phyloP scores from a whole-genome alignment of 345 rosid genomes.

The Populus nigra region DNA sequence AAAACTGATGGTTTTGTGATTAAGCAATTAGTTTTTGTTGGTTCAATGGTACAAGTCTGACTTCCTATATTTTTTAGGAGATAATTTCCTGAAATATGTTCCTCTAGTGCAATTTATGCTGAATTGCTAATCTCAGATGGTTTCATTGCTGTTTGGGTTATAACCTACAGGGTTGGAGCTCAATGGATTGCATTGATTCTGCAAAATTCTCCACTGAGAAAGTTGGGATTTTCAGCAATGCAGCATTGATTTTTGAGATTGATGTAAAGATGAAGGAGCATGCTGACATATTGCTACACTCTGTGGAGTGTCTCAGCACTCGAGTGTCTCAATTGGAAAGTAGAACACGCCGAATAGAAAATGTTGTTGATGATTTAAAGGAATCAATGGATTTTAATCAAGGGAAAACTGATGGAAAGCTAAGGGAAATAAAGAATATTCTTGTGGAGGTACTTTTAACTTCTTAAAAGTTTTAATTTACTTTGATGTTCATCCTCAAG shows the following conservation, averaged over 20 bases:
- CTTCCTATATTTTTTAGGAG: not conserved
- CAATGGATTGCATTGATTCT: slow-evolving; percentile 19
- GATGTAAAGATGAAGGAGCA: slow-evolving; percentile 48
- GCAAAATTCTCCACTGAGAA: slow-evolving; percentile 10
- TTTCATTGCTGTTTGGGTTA: not conserved
- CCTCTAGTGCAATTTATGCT: not conserved
- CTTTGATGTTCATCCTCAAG: not conserved
- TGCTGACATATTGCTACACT: slow-evolving; percentile 34
- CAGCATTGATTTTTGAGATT: slow-evolving; percentile 37
- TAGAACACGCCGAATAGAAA: slow-evolving; percentile 38
- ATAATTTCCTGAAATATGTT: not conserved
- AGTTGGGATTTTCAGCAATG: slow-evolving; percentile 18
- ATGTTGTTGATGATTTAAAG: slow-evolving; percentile 43
- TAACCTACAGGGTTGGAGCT: slow-evolving; percentile 25
- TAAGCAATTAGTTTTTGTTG: not conserved
- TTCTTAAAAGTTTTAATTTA: not conserved
- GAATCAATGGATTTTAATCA: slow-evolving; percentile 39
- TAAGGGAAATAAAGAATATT: slow-evolving; percentile 45
- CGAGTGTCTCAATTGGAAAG: slow-evolving; percentile 50
- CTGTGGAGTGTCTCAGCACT: slow-evolving; percentile 43
- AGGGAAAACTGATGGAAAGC: slow-evolving; percentile 45
- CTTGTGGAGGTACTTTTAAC: slow-evolving; percentile 43
- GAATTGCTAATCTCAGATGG: not conserved
- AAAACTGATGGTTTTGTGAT: not conserved
- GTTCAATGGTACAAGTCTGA: too few relatives aligned